Base-by-base conservation (phyloP, 2,329 filamentous ascomycete species). In the Tolypocladium endophyticum region DNA sequence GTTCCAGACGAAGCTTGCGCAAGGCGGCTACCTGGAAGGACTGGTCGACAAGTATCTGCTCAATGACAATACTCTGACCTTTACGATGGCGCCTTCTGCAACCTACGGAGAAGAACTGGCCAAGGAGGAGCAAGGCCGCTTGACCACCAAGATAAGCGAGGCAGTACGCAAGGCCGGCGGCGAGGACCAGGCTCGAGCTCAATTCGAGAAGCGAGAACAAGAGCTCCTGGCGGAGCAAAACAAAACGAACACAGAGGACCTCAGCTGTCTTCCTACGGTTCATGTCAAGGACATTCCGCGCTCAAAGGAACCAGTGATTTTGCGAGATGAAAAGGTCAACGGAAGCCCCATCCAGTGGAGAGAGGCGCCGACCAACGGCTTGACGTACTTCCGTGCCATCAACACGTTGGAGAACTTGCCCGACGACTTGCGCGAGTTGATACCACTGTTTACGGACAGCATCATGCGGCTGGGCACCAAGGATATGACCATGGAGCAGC, bases 381-480 rank as follows among this genome's bases (percentile, higher is more conserved):
- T 99, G 61, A 97, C 93, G 1, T 99, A 99, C 72, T 96, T 99
- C 78, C 87, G 92, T 61, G 92, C 91, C 3, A 84, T 97, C 71
- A 92, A 95, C 70, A 81, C 84, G 0, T 79, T 97, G 59, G 82
- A 90, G 53, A 85, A 88, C 62, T 77, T 99, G 18, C 91, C 93
- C 0, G 87, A 93, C 62, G 90, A 97, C 63, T 81, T 97, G 58
- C 84, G 94, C 58, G 81, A 90, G 66, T 79, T 97, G 60, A 83
- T 97, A 55, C 94, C 94, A 0, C 77, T 99, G 0, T 97, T 97
- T 70, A 92, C 90, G 18, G 92, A 96, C 70, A 87, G 89, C 43
- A 87, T 99, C 62, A 94, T 97, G 89, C 88, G 94, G 25, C 82
- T 99, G 11, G 94, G 94, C 18, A 99, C 93, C 2, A 89, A 88